phyloP scores from a whole-genome alignment of 2,329 filamentous ascomycete species.

The Cladosporium austrohemisphaericum region DNA sequence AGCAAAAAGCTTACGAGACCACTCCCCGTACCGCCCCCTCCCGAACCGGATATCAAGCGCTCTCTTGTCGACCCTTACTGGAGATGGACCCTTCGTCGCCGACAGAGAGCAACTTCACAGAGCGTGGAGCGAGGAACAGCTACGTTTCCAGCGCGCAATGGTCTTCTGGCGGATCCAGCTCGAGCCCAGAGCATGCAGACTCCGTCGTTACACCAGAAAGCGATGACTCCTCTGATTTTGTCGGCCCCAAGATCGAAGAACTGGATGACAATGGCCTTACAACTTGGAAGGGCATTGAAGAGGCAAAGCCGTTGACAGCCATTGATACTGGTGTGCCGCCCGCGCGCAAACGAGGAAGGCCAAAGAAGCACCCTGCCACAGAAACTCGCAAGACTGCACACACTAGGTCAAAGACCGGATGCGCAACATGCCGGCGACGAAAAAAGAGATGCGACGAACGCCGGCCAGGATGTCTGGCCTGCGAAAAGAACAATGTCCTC shows the following conservation, averaged over 20 bases:
- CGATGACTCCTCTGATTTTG: constrained; percentile 29
- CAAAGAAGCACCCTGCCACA: constrained; percentile 72
- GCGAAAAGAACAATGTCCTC: constrained; percentile 87
- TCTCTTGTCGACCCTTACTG: constrained; percentile 10
- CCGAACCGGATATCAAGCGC: constrained; percentile 10
- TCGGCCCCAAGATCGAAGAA: constrained; percentile 55
- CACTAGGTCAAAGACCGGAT: constrained; percentile 59
- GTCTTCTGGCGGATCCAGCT: constrained; percentile 19
- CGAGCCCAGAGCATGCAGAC: constrained; percentile 20
- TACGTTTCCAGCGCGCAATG: constrained; percentile 19
- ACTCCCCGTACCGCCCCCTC: constrained; percentile 15
- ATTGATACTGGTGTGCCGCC: constrained; percentile 32
- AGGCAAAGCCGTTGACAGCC: constrained; percentile 29
- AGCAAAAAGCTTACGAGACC: constrained; percentile 14
- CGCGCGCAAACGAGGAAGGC: constrained; percentile 62
- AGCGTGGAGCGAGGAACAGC: background rate
- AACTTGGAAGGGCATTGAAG: constrained; percentile 33
- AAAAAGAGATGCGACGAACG: constrained; percentile 60
- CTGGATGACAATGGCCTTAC: constrained; percentile 43
- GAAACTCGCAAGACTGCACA: constrained; percentile 68
- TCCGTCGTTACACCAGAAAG: constrained; percentile 23
- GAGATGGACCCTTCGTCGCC: constrained; percentile 14
- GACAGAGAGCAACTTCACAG: constrained; percentile 12
- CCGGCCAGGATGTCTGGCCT: constrained; percentile 63
- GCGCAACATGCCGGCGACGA: constrained; percentile 56